phyloP scores from a whole-genome alignment of 2,329 filamentous ascomycete genomes.

The Cadophora luteo-olivacea region DNA sequence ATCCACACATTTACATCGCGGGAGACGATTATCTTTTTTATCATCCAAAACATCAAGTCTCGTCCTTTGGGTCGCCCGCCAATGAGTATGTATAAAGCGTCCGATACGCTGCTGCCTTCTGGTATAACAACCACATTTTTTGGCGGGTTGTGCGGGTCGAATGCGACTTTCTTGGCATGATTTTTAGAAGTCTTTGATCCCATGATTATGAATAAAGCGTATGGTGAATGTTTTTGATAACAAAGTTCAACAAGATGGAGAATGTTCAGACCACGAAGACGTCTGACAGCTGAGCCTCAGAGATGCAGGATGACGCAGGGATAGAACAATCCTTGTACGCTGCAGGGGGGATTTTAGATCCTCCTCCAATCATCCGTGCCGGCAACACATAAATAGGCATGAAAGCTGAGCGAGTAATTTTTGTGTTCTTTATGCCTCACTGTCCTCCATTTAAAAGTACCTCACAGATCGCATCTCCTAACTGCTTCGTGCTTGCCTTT shows the following conservation, averaged over 20 bases:
- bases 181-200: background rate
- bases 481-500: slow-evolving; percentile 11
- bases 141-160: background rate
- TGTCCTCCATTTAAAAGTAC: background rate
- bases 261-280: background rate
- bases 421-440: background rate
- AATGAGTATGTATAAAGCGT: background rate
- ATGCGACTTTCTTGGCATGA: too few relatives aligned
- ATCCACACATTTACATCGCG: background rate
- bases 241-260: too few relatives aligned
- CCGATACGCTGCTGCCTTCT: background rate
- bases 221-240: background rate
- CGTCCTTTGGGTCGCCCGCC: background rate
- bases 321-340: background rate
- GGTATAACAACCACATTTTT: background rate
- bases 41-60: background rate
- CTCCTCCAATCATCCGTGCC: background rate
- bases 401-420: background rate
- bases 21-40: background rate
- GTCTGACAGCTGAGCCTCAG: background rate
- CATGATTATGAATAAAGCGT: background rate
- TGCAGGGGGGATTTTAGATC: background rate
- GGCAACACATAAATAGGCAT: background rate
- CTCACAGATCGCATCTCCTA: slow-evolving; percentile 14
- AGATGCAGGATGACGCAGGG: background rate